Conservation (phyloP, 1,284 basidiomycete genomes). For the Apiotrichum brassicae region DNA sequence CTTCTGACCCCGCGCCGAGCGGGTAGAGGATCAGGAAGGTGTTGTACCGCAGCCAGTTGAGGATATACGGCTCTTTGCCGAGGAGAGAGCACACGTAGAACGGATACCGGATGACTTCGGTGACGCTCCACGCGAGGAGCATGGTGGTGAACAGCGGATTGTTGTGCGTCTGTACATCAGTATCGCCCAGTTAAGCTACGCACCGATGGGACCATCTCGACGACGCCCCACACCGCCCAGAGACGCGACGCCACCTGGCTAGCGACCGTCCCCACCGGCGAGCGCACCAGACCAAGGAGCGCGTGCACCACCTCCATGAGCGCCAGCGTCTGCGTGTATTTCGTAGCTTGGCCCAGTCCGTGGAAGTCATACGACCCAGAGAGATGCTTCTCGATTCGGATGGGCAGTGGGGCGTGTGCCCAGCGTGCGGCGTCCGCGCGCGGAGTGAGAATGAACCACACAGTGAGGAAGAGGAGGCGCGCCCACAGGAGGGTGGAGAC, state of each 20-base stretch:
- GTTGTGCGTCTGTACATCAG: slow-evolving; percentile 54
- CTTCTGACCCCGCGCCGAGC: slow-evolving; percentile 83
- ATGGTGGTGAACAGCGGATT: slow-evolving; percentile 83
- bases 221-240: slow-evolving; percentile 80
- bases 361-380: slow-evolving; percentile 44
- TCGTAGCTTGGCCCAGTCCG: slow-evolving; percentile 58
- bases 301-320: slow-evolving; percentile 77
- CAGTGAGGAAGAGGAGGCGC: slow-evolving; percentile 56
- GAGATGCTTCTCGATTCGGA: slow-evolving; percentile 52
- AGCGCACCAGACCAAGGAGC: slow-evolving; percentile 73
- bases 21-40: slow-evolving; percentile 91
- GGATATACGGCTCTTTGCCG: slow-evolving; percentile 45
- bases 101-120: slow-evolving; percentile 86
- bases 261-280: slow-evolving; percentile 70
- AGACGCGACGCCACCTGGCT: slow-evolving; percentile 84
- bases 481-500: slow-evolving; percentile 67
- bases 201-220: slow-evolving; percentile 53
- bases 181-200: slow-evolving; percentile 11
- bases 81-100: slow-evolving; percentile 76
- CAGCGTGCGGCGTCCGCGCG: slow-evolving; percentile 12
- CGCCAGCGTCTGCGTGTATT: slow-evolving; percentile 73
- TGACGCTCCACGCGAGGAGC: slow-evolving; percentile 88
- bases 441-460: slow-evolving; percentile 35
- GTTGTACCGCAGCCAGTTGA: slow-evolving; percentile 63
- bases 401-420: slow-evolving; percentile 26